These are phyloP conservation scores for Linnemannia hyalina DNA, from an alignment of 192 early-diverging fungal species.

Conservation along the genomic window DNA sequence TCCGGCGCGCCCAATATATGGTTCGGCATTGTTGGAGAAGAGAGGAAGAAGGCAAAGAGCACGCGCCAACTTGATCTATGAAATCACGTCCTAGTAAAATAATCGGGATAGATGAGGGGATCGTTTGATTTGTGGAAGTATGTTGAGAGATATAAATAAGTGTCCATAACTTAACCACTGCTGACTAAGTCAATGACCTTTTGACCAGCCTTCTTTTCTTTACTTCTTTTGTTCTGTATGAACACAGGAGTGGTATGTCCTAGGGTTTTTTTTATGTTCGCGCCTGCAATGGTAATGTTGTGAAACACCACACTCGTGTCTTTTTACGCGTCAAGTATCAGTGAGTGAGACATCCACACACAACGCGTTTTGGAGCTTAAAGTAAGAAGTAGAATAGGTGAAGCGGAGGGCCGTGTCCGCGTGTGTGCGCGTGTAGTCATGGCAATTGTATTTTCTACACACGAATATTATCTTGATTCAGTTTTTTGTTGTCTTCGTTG, in stretches of 20 bases:
- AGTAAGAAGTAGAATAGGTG: too few relatives aligned
- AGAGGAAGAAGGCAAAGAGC: neutral
- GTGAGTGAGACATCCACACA: neutral
- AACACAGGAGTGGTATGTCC: neutral
- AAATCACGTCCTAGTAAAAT: neutral
- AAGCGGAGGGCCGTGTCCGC: too few relatives aligned
- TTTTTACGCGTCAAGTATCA: neutral
- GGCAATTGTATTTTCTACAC: neutral
- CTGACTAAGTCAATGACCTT: neutral
- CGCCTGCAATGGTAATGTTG: neutral
- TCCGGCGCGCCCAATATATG: neutral
- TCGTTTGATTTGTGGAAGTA: neutral
- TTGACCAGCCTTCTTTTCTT: neutral
- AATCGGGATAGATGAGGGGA: neutral
- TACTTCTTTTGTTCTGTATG: neutral
- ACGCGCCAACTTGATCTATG: neutral
- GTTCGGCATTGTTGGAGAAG: neutral
- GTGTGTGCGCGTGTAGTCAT: too few relatives aligned
- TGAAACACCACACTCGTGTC: neutral
- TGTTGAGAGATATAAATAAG: neutral
- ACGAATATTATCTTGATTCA: neutral
- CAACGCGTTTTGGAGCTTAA: neutral
- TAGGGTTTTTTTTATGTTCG: neutral
- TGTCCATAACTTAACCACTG: too few relatives aligned
- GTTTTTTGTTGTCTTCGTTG: neutral